Conservation (phyloP, 805 yeast species). For the Candida dajiaensis region DNA sequence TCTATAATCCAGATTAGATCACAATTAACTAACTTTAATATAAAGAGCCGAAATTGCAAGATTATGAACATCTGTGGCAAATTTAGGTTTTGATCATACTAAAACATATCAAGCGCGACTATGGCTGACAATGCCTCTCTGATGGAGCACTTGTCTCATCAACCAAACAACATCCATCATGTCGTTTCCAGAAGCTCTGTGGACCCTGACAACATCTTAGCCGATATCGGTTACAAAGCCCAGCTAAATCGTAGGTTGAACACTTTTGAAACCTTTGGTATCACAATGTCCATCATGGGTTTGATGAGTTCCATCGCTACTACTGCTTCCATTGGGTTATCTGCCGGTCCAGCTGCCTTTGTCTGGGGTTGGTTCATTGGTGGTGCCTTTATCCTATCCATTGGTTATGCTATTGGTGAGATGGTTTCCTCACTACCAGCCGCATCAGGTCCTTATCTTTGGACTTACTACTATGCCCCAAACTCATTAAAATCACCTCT, state of each 20-base stretch:
- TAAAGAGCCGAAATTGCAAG: too few species aligned
- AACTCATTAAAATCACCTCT: slow-evolving; percentile 42
- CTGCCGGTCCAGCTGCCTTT: slow-evolving; percentile 52
- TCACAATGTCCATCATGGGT: slow-evolving; percentile 63
- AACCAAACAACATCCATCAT: neutral
- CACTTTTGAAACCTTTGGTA: slow-evolving; percentile 56
- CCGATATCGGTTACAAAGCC: slow-evolving; percentile 54
- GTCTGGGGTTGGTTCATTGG: slow-evolving; percentile 73
- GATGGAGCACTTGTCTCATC: neutral
- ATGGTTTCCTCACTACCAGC: slow-evolving; percentile 68
- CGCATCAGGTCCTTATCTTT: slow-evolving; percentile 67
- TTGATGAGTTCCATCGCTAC: slow-evolving; percentile 55
- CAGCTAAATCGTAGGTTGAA: slow-evolving; percentile 54
- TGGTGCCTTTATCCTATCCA: slow-evolving; percentile 45
- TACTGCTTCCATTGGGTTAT: slow-evolving; percentile 34
- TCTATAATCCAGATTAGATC: too few species aligned
- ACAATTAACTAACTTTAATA: too few species aligned
- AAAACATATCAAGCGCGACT: too few species aligned
- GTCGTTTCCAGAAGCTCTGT: neutral
- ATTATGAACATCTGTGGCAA: too few species aligned
- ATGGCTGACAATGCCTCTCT: neutral
- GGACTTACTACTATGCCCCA: slow-evolving; percentile 67
- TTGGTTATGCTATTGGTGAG: slow-evolving; percentile 60
- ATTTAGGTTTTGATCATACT: too few species aligned
- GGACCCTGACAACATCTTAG: slow-evolving; percentile 8